A percentile compares a stretch with the other conserved stretches of the same genome.
Evolutionary conservation across 352 stramenopile species (phyloP).

Genomic region (Elongisporangium senticosum): DNA sequence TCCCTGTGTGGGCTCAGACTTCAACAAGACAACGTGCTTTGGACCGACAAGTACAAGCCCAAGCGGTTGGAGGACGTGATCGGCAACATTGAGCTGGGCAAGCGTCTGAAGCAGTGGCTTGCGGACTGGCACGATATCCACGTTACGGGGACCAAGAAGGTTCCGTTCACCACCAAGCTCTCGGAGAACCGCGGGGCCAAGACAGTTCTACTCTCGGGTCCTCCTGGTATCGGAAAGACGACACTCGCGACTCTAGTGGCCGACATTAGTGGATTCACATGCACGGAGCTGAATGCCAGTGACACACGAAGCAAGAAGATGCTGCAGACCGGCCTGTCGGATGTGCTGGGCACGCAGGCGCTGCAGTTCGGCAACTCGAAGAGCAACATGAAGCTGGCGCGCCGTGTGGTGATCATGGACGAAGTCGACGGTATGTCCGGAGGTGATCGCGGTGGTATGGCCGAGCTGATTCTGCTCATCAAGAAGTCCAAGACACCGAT

Average conservation of each 20-base stretch:
- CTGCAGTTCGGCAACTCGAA: slow-evolving; percentile 78
- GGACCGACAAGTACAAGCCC: slow-evolving; percentile 97
- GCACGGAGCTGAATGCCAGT: slow-evolving; percentile 96
- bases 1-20: slow-evolving; percentile 16
- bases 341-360: slow-evolving; percentile 91
- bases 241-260: slow-evolving; percentile 94
- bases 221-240: slow-evolving; percentile 95
- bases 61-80: slow-evolving; percentile 90
- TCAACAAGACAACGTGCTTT: slow-evolving; percentile 65
- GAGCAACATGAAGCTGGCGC: slow-evolving; percentile 57
- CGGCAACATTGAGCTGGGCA: slow-evolving; percentile 88
- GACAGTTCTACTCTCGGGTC: slow-evolving; percentile 94
- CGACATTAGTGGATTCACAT: slow-evolving; percentile 89
- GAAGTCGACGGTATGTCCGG: slow-evolving; percentile 99
- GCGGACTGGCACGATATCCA: slow-evolving; percentile 77
- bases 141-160: slow-evolving; percentile 79
- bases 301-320: slow-evolving; percentile 97
- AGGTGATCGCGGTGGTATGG: slow-evolving; percentile 94
- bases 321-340: slow-evolving; percentile 86
- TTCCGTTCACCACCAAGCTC: slow-evolving; percentile 65
- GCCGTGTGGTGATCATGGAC: slow-evolving; percentile 98
- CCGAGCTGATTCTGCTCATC: slow-evolving; percentile 98
- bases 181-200: slow-evolving; percentile 89
- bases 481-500: slow-evolving; percentile 98
- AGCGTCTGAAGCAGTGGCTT: slow-evolving; percentile 86